These are phyloP conservation scores for Plenodomus biglobosus DNA, from an alignment of 2,329 filamentous ascomycete genomes.

Conservation along the genomic window DNA sequence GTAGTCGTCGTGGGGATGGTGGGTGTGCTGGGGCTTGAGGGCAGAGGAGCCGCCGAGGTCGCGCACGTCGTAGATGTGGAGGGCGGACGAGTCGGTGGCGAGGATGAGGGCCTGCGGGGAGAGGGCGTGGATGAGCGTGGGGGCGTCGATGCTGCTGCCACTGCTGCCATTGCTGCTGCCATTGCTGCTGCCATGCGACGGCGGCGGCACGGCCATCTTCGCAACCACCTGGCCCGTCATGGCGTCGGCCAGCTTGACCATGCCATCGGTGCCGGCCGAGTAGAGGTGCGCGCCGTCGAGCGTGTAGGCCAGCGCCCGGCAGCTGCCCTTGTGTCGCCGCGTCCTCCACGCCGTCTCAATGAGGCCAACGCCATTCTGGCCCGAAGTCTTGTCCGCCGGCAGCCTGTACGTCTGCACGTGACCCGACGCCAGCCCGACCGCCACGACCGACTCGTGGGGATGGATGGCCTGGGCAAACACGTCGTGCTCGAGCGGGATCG, in stretches of 20 bases:
- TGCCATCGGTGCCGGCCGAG: conserved; percentile 62
- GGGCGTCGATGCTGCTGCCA: conserved; percentile 63
- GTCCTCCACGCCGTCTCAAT: conserved; percentile 88
- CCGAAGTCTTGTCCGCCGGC: conserved; percentile 57
- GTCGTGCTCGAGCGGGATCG: conserved; percentile 80
- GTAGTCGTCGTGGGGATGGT: conserved; percentile 89
- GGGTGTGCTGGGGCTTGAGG: conserved; percentile 69
- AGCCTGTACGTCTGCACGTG: conserved; percentile 84
- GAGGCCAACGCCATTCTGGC: conserved; percentile 53
- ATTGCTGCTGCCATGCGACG: conserved; percentile 36
- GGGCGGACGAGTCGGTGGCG: conserved; percentile 82
- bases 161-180: conserved; percentile 40
- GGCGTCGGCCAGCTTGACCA: conserved; percentile 62
- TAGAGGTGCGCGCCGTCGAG: conserved; percentile 71
- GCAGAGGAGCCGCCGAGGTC: conserved; percentile 48
- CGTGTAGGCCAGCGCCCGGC: conserved; percentile 76
- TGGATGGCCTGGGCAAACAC: conserved; percentile 88
- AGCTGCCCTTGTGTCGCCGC: conserved; percentile 89
- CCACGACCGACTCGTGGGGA: conserved; percentile 78
- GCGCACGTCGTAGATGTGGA: conserved; percentile 88
- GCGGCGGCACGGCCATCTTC: conserved; percentile 74
- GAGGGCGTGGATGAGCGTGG: conserved; percentile 77
- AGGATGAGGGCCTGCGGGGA: conserved; percentile 87
- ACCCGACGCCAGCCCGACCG: conserved; percentile 80
- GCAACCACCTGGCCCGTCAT: conserved; percentile 69